Base-by-base conservation (phyloP, 768 basidiomycete genomes). In the Sutorius australiensis region DNA sequence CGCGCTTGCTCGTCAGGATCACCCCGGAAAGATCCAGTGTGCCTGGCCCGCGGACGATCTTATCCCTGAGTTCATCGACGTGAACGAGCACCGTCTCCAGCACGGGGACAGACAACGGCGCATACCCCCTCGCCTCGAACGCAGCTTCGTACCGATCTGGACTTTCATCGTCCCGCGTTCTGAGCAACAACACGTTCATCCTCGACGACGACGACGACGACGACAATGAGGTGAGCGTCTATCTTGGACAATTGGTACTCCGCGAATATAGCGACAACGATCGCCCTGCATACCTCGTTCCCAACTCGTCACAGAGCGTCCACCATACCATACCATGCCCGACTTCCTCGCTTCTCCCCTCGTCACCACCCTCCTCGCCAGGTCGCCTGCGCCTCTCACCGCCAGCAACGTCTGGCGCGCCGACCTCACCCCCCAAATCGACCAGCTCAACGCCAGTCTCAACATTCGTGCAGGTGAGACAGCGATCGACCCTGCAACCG, bases 1-100 rank as follows among this genome's bases (percentile, higher is more conserved):
- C 82, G 27, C 93, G 75, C 30, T 80, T 83, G 61, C 90, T 92
- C 3, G 92, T 95, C 19, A 94, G 62, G 43, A 94, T 77, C 6
- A 92, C 85, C 6, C 86, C 92, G 7, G 67, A 68, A 52, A 79
- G 71, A 17, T 54, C 58, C 17, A 64, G 55, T 2, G 21, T 47
- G 1, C 41, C 31, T 2, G 80, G 76, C 0, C 79, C 80, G 7
- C 52, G 38, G 1, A 57, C 47, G 16, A 89, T 66, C 46, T 78
- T 67, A 14, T 68, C 57, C 28, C 67, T 62, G 12, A 95, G 75
- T 12, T 52, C 43, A 0, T 73, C 63, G 11, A 78, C 54, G 58
- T 89, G 81, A 17, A 75, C 75, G 40, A 80, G 67, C 7, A 74
- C 69, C 0, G 90, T 90, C 65, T 90, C 83, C 40, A 92, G 79